Evolutionary conservation across 2,329 filamentous ascomycete species (phyloP).

Genomic region (Trichoderma harzianum): DNA sequence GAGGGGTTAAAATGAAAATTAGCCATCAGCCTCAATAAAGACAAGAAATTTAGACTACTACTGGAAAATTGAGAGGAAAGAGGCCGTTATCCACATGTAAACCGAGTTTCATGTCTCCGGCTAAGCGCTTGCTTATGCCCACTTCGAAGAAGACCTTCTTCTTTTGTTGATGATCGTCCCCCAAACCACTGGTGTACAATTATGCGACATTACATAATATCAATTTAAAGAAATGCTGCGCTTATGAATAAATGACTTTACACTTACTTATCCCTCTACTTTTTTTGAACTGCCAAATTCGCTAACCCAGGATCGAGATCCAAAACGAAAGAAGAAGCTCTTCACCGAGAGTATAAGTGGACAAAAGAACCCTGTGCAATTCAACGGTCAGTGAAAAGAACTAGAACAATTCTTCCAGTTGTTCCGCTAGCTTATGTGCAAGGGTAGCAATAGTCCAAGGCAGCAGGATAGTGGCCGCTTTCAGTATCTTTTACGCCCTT

Average conservation of each 20-base stretch:
- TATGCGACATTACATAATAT: background rate
- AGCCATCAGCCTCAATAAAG: background rate
- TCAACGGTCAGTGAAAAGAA: background rate
- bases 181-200: background rate
- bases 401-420: background rate
- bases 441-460: background rate
- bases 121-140: background rate
- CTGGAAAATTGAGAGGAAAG: background rate
- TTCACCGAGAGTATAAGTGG: background rate
- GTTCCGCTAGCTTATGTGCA: background rate
- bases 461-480: background rate
- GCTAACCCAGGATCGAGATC: background rate
- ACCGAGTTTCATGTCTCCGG: background rate
- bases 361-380: background rate
- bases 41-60: background rate
- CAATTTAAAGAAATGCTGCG: background rate
- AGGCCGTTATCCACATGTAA: background rate
- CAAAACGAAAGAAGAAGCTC: background rate
- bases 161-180: background rate
- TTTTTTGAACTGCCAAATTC: background rate
- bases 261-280: background rate
- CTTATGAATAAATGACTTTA: background rate
- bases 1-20: background rate
- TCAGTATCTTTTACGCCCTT: background rate
- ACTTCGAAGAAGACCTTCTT: background rate